Conservation (phyloP, 345 rosid genomes). For the Salix caprea region DNA sequence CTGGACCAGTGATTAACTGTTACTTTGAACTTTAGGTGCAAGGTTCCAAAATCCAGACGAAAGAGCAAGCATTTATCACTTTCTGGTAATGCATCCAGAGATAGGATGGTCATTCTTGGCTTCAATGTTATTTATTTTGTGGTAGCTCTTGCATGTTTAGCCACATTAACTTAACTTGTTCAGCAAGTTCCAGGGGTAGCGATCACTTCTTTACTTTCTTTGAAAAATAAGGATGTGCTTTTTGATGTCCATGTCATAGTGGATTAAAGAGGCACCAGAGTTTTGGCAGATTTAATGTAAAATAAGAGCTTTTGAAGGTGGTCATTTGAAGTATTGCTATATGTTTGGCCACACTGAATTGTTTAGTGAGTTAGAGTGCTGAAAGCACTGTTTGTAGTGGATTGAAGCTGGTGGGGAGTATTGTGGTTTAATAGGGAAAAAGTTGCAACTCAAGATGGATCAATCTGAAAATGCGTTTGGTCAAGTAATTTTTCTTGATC, state of each 20-base stretch:
- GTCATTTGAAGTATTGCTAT: not conserved
- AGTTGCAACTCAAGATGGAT: too few relatives aligned
- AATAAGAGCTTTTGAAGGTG: not conserved
- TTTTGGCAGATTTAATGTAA: not conserved
- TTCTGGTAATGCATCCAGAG: not conserved
- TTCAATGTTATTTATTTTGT: not conserved
- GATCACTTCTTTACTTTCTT: not conserved
- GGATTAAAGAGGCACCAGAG: not conserved
- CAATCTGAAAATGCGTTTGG: too few relatives aligned
- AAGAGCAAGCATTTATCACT: not conserved
- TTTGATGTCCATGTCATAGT: not conserved
- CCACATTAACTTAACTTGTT: not conserved
- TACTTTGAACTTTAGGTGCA: not conserved
- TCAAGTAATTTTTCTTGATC: too few relatives aligned
- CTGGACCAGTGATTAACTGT: not conserved
- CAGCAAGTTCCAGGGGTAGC: not conserved
- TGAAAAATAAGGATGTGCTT: not conserved
- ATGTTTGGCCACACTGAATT: not conserved
- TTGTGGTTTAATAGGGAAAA: not conserved
- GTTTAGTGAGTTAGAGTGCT: not conserved
- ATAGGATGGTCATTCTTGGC: not conserved
- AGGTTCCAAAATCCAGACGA: not conserved
- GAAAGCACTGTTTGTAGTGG: not conserved
- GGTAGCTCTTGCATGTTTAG: not conserved
- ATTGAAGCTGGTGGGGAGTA: not conserved